A percentile compares a stretch with the other conserved stretches of the same genome.
Evolutionary conservation across 2,329 filamentous ascomycete species (phyloP).

Genomic region (Arthrobotrys iridis): DNA sequence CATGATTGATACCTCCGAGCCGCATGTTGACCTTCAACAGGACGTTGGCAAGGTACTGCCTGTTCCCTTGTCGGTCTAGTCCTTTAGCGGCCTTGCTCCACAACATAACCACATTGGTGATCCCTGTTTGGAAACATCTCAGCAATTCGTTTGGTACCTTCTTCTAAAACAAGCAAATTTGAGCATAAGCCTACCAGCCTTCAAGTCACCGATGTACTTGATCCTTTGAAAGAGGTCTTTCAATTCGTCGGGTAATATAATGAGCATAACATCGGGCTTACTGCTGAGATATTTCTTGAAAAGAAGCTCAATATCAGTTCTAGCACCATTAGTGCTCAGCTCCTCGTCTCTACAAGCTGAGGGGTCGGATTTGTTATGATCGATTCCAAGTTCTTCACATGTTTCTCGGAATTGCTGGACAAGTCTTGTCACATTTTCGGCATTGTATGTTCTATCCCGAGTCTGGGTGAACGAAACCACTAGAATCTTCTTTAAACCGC

Average conservation of each 20-base stretch:
- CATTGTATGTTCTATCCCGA: neutral
- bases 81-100: constrained; percentile 19
- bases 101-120: constrained; percentile 5
- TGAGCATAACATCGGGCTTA: constrained; percentile 6
- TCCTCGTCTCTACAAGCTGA: neutral
- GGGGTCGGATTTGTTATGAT: neutral
- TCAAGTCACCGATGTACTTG: constrained; percentile 25
- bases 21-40: constrained; percentile 85
- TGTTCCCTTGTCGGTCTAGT: constrained; percentile 29
- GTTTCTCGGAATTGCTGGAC: constrained; percentile 26
- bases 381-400: constrained; percentile 9
- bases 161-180: neutral
- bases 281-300: neutral
- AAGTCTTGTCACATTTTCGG: neutral
- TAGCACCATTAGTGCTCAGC: neutral
- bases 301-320: neutral
- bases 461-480: neutral
- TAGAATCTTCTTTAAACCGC: constrained; percentile 5
- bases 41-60: constrained; percentile 72
- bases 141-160: neutral
- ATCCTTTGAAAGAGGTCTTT: constrained; percentile 14
- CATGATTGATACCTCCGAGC: constrained; percentile 77
- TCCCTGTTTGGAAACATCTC: neutral
- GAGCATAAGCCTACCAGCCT: neutral
- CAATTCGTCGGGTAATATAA: constrained; percentile 18